Evolutionary conservation across 441 rosid genomes (phyloP), one percentile per base, ranked within the genome.

Genomic region (Populus hybrid): DNA sequence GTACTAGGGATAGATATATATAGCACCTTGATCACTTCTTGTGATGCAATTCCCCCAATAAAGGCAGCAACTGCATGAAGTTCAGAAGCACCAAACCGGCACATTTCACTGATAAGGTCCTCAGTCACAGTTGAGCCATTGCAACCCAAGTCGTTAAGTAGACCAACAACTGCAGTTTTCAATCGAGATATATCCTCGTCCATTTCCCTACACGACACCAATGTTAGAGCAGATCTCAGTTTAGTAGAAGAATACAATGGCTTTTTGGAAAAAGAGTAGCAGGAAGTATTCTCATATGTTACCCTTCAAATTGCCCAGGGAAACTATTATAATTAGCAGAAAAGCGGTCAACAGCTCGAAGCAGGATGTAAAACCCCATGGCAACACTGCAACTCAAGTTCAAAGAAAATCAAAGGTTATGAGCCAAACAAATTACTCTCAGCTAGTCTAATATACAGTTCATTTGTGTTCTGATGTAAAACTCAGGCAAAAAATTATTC

Each of bases 301-400:
- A 96, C 99, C 97, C 95, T 76, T 92, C 95, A 85, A 91, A 90
- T 81, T 93, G 91, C 78, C 97, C 98, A 20, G 98, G 99, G 82
- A 91, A 92, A 81, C 86, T 88, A 83, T 94, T 91, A 82, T 87
- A 91, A 75, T 90, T 93, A 80, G 95, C 92, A 82, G 92, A 87
- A 84, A 89, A 93, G 59, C 91, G 91, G 79, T 93, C 98, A 74
- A 84, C 96, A 69, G 98, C 97, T 87, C 97, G 90, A 79, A 95
- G 94, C 84, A 95, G 92, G 84, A 94, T 88, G 77, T 93, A 94
- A 78, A 95, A 91, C 73, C 97, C 94, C 76, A 83, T 78, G 46
- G 98, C 92, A 38, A 85, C 76, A 72, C 99, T 95, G 90, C 80
- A 46, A 72, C 75, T 86, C 34, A 81, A 63, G 32, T 72, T 46